Evolutionary conservation across 2,329 filamentous ascomycete genomes (phyloP).

Genomic region (Aspergillus quadrilineatus): DNA sequence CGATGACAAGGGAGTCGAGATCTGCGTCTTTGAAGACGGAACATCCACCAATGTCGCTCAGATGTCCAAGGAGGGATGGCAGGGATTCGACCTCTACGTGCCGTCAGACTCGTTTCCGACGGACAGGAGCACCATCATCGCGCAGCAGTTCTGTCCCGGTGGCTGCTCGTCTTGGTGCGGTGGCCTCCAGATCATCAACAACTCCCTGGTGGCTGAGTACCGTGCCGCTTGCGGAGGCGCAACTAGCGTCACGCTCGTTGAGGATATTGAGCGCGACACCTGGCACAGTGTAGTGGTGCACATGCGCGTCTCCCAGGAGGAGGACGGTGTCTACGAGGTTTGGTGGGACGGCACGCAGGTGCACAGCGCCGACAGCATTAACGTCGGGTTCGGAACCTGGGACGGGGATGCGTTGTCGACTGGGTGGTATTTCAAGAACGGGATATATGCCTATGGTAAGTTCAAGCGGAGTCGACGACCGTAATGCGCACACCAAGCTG

Average conservation of each 20-base stretch:
- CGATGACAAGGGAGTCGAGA: conserved; percentile 1
- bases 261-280: background rate
- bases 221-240: background rate
- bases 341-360: conserved; percentile 7
- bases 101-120: background rate
- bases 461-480: background rate
- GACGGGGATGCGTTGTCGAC: background rate
- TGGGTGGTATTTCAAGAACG: conserved; percentile 7
- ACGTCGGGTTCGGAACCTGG: conserved; percentile 4
- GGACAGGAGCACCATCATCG: conserved; percentile 4
- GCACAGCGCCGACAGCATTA: background rate
- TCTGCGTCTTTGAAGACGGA: conserved; percentile 2
- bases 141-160: conserved; percentile 6
- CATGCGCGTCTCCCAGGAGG: background rate
- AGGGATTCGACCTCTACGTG: conserved; percentile 1
- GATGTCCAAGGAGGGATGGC: conserved; percentile 8
- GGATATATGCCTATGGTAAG: conserved; percentile 4
- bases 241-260: background rate
- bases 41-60: background rate
- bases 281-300: background rate
- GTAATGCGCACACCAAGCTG: background rate
- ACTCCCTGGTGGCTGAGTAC: background rate
- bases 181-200: background rate
- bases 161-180: conserved; percentile 6
- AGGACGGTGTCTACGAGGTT: conserved; percentile 1